Conservation (phyloP, 2,329 filamentous ascomycete species). For the Fusarium torreyae region DNA sequence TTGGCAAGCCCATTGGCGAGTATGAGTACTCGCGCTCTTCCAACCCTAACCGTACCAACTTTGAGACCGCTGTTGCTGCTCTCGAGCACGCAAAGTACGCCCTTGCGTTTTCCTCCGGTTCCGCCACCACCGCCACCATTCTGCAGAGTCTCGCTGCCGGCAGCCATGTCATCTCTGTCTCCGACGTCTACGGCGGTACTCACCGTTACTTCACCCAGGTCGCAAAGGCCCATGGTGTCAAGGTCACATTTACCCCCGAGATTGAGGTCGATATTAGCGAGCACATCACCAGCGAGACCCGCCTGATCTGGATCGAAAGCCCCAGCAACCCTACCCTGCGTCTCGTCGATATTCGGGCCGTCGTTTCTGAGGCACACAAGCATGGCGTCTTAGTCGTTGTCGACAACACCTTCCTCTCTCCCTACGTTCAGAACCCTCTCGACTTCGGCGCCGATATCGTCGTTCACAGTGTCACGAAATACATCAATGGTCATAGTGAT, state of each 20-base stretch:
- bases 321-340: constrained; percentile 95
- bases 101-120: constrained; percentile 94
- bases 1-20: constrained; percentile 87
- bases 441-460: constrained; percentile 97
- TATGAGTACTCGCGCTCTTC: constrained; percentile 96
- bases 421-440: constrained; percentile 96
- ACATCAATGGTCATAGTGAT: constrained; percentile 97
- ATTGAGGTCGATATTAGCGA: constrained; percentile 90
- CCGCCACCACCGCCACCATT: constrained; percentile 92
- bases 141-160: constrained; percentile 92
- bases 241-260: constrained; percentile 93
- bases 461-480: constrained; percentile 97
- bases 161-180: constrained; percentile 95
- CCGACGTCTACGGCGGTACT: constrained; percentile 97
- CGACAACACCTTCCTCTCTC: constrained; percentile 98
- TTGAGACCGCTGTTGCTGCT: constrained; percentile 90
- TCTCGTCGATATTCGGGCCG: constrained; percentile 91
- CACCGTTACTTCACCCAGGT: constrained; percentile 99
- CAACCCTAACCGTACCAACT: constrained; percentile 96
- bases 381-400: constrained; percentile 97
- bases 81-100: constrained; percentile 94
- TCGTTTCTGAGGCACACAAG: constrained; percentile 85
- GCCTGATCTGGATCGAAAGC: constrained; percentile 95
- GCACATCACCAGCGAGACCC: constrained; percentile 90
- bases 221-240: constrained; percentile 91